Evolutionary conservation across 352 stramenopile species (phyloP).

Genomic region (Globisporangium uncinulatum): DNA sequence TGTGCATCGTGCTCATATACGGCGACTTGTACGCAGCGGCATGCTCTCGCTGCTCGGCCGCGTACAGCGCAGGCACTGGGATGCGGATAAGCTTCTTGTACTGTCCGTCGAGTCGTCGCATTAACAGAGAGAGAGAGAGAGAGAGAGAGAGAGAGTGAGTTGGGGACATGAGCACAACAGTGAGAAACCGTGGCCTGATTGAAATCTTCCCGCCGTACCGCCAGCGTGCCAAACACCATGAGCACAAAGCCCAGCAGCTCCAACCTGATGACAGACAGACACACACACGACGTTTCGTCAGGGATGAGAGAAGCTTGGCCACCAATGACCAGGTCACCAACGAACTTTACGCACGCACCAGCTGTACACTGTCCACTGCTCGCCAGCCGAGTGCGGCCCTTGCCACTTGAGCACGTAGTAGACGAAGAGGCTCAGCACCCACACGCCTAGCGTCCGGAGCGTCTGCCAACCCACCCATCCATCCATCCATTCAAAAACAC

Average conservation of each 20-base stretch:
- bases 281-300: background rate
- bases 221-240: slow-evolving; percentile 74
- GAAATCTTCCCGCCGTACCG: slow-evolving; percentile 31
- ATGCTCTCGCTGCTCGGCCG: slow-evolving; percentile 36
- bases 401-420: slow-evolving; percentile 78
- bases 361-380: slow-evolving; percentile 67
- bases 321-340: background rate
- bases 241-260: slow-evolving; percentile 68
- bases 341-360: slow-evolving; percentile 30
- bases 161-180: background rate
- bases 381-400: slow-evolving; percentile 43
- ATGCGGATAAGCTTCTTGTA: slow-evolving; percentile 79
- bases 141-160: background rate
- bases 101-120: slow-evolving; percentile 17
- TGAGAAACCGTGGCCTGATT: background rate
- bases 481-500: slow-evolving; percentile 1
- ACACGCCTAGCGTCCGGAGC: slow-evolving; percentile 73
- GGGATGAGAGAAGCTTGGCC: background rate
- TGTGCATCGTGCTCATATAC: slow-evolving; percentile 76
- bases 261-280: slow-evolving; percentile 26
- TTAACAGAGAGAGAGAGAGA: too few relatives aligned
- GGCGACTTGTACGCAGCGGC: slow-evolving; percentile 50
- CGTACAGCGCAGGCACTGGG: slow-evolving; percentile 42
- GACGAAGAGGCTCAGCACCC: slow-evolving; percentile 68
- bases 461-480: slow-evolving; percentile 25